Percentiles rank a stretch among this genome's conserved stretches.
Evolutionary conservation across 2,329 filamentous ascomycete species (phyloP).

Genomic region (Fusarium sp.): DNA sequence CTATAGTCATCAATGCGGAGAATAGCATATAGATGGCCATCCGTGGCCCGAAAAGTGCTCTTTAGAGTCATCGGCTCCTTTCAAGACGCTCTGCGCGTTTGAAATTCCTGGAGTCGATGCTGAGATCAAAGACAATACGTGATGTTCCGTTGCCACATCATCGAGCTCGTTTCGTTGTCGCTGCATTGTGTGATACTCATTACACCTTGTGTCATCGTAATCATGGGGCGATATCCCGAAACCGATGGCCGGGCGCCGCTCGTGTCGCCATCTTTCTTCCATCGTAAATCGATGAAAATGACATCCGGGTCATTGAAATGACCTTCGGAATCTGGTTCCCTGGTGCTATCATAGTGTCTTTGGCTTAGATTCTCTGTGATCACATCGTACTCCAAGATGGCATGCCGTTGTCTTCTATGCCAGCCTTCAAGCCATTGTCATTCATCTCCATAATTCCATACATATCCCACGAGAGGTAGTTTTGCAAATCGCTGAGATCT

Average conservation of each 20-base stretch:
- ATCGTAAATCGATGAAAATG: neutral
- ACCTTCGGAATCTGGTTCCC: neutral
- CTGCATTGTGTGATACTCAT: constrained; percentile 24
- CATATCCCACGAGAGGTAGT: constrained; percentile 52
- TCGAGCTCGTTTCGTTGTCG: neutral
- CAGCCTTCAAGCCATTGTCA: constrained; percentile 47
- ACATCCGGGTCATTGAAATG: neutral
- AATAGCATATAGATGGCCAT: constrained; percentile 8
- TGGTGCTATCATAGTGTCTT: neutral
- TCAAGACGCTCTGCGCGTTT: neutral
- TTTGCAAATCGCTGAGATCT: constrained; percentile 50
- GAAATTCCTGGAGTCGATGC: neutral
- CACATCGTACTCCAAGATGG: constrained; percentile 43
- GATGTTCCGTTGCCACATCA: neutral
- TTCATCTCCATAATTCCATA: constrained; percentile 53
- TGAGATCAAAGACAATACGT: neutral
- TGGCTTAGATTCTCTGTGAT: neutral
- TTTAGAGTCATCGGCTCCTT: constrained; percentile 4
- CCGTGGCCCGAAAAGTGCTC: constrained; percentile 15
- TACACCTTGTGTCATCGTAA: neutral
- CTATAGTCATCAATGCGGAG: neutral
- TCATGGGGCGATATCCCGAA: constrained; percentile 30
- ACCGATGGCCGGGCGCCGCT: constrained; percentile 21
- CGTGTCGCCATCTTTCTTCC: neutral
- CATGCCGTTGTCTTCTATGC: constrained; percentile 46